Percentiles rank a stretch among this genome's conserved stretches.
These are phyloP conservation scores for Ceratocystis papillata DNA, from an alignment of 2,329 filamentous ascomycete genomes.

Conservation along the genomic window DNA sequence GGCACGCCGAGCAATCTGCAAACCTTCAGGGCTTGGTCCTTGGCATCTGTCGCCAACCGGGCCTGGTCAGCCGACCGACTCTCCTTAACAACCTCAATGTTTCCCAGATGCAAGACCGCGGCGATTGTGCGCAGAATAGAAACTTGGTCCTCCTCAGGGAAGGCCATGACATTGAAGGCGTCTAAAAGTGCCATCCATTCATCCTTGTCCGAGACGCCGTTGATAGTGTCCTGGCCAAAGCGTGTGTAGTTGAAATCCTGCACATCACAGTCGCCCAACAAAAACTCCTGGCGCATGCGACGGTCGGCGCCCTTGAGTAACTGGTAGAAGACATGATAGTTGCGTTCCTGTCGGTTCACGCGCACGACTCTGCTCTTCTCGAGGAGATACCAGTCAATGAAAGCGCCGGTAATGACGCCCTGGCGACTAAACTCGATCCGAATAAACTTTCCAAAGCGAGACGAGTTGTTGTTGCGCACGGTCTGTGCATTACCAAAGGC, in stretches of 20 bases:
- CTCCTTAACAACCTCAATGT: conserved; percentile 80
- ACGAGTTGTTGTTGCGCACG: conserved; percentile 96
- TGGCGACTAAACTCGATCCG: conserved; percentile 83
- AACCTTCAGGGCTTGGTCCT: conserved; percentile 63
- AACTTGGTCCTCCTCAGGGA: conserved; percentile 70
- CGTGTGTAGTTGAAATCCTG: conserved; percentile 87
- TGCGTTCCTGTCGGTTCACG: conserved; percentile 77
- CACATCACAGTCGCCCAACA: conserved; percentile 63
- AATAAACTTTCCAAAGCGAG: conserved; percentile 96
- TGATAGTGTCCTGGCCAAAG: conserved; percentile 82
- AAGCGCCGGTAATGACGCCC: conserved; percentile 87
- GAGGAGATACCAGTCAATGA: conserved; percentile 95
- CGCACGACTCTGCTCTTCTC: conserved; percentile 97
- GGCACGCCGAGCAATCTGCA: conserved; percentile 78
- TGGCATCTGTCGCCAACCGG: conserved; percentile 62
- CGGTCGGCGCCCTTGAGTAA: conserved; percentile 72
- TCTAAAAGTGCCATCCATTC: conserved; percentile 89
- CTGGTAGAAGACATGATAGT: conserved; percentile 97
- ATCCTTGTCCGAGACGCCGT: conserved; percentile 76
- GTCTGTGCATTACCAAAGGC: conserved; percentile 98
- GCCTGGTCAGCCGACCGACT: conserved; percentile 87
- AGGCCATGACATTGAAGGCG: conserved; percentile 89
- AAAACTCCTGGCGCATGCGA: conserved; percentile 61
- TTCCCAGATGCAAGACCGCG: conserved; percentile 85
- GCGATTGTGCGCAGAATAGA: conserved; percentile 80